Evolutionary conservation across 176 grass and related monocot species (phyloP).

Genomic region (Olyra latifolia): DNA sequence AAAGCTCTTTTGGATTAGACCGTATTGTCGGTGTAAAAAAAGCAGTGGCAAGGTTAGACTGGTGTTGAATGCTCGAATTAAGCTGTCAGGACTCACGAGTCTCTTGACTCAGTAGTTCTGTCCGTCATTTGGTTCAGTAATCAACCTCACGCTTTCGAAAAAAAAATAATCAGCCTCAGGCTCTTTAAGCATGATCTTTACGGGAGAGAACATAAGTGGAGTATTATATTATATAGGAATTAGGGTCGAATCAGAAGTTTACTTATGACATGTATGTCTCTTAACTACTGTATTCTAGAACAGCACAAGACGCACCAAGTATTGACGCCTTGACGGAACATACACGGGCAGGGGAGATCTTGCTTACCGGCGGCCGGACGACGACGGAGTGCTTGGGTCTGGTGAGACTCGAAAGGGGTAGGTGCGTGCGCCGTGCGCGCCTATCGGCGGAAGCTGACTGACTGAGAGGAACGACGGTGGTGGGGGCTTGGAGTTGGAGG

Average conservation of each 20-base stretch:
- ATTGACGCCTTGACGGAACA: not conserved
- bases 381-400: not conserved
- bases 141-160: not conserved
- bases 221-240: not conserved
- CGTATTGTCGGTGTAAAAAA: not conserved
- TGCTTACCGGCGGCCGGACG: not conserved
- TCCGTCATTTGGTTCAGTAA: not conserved
- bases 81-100: no score
- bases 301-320: not conserved
- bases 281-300: not conserved
- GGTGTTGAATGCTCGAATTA: not conserved
- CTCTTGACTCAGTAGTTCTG: not conserved
- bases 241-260: not conserved
- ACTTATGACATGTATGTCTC: not conserved
- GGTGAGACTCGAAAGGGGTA: no score
- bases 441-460: no score
- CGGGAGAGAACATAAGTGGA: not conserved
- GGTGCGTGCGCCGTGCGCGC: no score
- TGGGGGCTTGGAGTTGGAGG: not conserved
- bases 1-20: not conserved
- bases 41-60: not conserved
- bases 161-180: not conserved
- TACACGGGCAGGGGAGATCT: not conserved
- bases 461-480: not conserved
- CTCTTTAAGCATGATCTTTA: not conserved